These are phyloP conservation scores for Aegilops sharonensis DNA, from an alignment of 176 grass and related monocot species.

Conservation along the genomic window DNA sequence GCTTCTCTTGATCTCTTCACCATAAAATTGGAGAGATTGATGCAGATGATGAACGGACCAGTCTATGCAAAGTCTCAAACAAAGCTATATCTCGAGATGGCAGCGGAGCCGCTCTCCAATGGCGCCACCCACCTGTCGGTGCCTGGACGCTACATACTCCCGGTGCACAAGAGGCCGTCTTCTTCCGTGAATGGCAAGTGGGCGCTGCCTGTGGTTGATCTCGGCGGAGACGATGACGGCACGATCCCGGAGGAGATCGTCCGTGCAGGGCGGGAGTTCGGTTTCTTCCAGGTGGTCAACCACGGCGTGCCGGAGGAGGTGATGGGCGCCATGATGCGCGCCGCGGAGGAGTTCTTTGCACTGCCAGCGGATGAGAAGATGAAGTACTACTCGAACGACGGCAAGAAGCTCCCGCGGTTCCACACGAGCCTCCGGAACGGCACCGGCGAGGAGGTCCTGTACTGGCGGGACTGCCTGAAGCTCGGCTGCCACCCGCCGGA, in stretches of 20 bases:
- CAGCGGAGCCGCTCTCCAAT: conserved; percentile 26
- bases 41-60: neutral
- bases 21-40: neutral
- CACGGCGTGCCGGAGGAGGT: conserved; percentile 34
- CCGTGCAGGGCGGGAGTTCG: conserved; percentile 4
- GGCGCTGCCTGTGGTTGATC: neutral
- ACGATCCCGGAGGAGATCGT: conserved; percentile 29
- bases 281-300: conserved; percentile 43
- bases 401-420: conserved; percentile 18
- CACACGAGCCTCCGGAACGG: neutral
- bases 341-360: conserved; percentile 22
- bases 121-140: conserved; percentile 4
- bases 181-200: neutral
- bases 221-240: neutral
- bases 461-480: neutral
- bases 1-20: neutral
- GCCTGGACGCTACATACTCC: conserved; percentile 5
- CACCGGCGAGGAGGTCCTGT: neutral
- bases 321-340: conserved; percentile 8
- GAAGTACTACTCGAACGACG: conserved; percentile 33
- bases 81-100: neutral
- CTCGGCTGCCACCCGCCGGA: conserved; percentile 8
- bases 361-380: conserved; percentile 28
- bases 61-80: neutral
- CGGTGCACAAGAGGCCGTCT: neutral